Base-by-base conservation (phyloP, 192 early-diverging fungal genomes). In the Coemansia sp. region DNA sequence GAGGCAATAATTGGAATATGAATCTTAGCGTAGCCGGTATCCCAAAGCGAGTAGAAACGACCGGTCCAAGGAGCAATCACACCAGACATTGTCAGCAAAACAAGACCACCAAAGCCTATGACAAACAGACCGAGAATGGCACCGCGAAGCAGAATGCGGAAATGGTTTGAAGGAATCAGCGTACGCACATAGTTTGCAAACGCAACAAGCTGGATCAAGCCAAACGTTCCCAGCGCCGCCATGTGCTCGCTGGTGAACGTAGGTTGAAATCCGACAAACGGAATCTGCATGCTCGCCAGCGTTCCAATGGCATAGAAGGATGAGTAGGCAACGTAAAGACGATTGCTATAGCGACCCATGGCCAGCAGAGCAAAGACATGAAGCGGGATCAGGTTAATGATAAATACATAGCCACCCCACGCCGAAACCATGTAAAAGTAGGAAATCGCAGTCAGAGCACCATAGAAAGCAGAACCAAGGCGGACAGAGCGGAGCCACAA, bases 401-500 rank as follows among this genome's bases (percentile, higher is more conserved):
- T 99, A 70, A 99, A 99, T 50, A 97, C 97, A 72, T 99, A 99
- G 51, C 98, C 98, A 80, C 98, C 98, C 98, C 98, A 99, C 12
- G 96, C 92, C 12, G 95, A 89, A 2, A 99, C 98, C 98, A 99
- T 99, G 87, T 97, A 99, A 75, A 99, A 99, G 85, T 99, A 99
- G 67, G 92, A 94, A 34, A 96, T 73, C 1, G 95, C 98, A 0
- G 95, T 83, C 64, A 90, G 73, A 40, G 92, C 88, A 30, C 87
- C 96, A 70, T 90, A 97, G 67, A 94, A 83, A 3, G 95, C 90
- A 30, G 94, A 96, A 1, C 98, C 98, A n/a, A 91, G 76, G 62
- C 96, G 96, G 36, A 99, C 81, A 1, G 96, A 91, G 71, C 95
- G 94, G 67, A 99, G 92, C 98, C 98, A 99, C 68, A 98, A 81